Evolutionary conservation across 352 stramenopile genomes (phyloP).

Genomic region (Phytopythium mirpurense): DNA sequence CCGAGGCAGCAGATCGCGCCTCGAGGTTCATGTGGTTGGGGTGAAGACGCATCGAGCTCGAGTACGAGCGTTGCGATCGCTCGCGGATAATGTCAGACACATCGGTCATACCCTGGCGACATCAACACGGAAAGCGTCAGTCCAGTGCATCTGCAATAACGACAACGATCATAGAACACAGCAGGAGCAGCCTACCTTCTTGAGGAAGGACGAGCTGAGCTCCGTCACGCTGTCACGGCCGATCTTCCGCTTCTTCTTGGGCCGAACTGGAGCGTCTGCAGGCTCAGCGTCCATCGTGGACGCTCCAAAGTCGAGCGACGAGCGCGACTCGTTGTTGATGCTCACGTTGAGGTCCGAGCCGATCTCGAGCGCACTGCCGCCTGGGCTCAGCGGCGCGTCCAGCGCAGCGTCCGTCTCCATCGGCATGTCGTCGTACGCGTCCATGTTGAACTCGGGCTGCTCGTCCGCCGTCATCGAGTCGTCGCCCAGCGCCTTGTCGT

Average conservation of each 20-base stretch:
- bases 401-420: conserved; percentile 40
- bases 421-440: conserved; percentile 52
- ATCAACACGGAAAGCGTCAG: not conserved
- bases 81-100: conserved; percentile 67
- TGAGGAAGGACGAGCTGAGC: conserved; percentile 67
- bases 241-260: conserved; percentile 83
- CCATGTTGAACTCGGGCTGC: conserved; percentile 48
- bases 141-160: not conserved
- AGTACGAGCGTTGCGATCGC: conserved; percentile 6
- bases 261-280: conserved; percentile 21
- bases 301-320: conserved; percentile 54
- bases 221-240: conserved; percentile 75
- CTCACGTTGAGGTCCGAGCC: conserved; percentile 66
- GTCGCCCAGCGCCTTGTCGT: conserved; percentile 45
- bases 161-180: not conserved
- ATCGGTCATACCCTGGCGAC: not conserved
- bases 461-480: conserved; percentile 27
- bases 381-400: conserved; percentile 30
- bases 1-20: conserved; percentile 12
- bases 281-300: conserved; percentile 33
- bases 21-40: conserved; percentile 20
- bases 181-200: conserved; percentile 28
- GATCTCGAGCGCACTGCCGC: conserved; percentile 50
- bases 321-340: conserved; percentile 51
- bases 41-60: conserved; percentile 32